Base-by-base conservation (phyloP, 1,139 yeast genomes). In the Diutina neorugosa region DNA sequence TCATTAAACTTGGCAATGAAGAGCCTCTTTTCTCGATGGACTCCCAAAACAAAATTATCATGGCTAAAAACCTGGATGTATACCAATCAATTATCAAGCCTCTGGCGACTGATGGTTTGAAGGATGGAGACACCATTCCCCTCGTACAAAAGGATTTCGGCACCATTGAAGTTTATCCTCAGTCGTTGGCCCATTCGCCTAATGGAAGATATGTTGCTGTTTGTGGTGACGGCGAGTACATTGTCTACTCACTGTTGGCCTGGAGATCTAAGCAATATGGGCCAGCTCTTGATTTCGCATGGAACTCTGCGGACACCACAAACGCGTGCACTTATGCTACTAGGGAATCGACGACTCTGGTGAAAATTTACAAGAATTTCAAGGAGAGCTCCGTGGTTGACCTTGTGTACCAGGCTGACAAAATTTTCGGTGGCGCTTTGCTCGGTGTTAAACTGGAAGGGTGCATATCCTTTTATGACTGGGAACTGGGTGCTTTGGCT, bases 181-280 rank as follows among this genome's bases (percentile, higher is more conserved):
- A 88, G 58, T 78, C 86, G 56, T 77, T 93, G 62, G 74, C 78
- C 52, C 98, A 93, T 69, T 91, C 98, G 44, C 98, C 98, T 57
- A 93, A 94, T 65, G 99, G 99, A 56, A 83, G 97, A 69, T 93
- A 87, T 66, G 98, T 91, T 44, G 86, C 98, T 25, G 97, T 93
- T 52, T 86, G 94, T 55, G 99, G 99, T 64, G 98, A 94, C 70
- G 98, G 97, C 56, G 98, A 93, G 69, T 93, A 89, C 67, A 89
- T 93, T 62, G 85, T 94, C 55, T 94, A 93, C 71, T 90, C 98
- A 7, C 94, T 98, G 1, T 79, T 94, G 63, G 98, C 98, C 1
- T 93, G 98, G 98, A 82, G 98, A 73, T 90, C 94, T 61, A 93
- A 90, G 70, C 80, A 91, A 52, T 93, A 88, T 67, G 98, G 98